These are phyloP conservation scores for Zygotorulaspora sp. DNA, from an alignment of 805 yeast genomes.

Conservation along the genomic window DNA sequence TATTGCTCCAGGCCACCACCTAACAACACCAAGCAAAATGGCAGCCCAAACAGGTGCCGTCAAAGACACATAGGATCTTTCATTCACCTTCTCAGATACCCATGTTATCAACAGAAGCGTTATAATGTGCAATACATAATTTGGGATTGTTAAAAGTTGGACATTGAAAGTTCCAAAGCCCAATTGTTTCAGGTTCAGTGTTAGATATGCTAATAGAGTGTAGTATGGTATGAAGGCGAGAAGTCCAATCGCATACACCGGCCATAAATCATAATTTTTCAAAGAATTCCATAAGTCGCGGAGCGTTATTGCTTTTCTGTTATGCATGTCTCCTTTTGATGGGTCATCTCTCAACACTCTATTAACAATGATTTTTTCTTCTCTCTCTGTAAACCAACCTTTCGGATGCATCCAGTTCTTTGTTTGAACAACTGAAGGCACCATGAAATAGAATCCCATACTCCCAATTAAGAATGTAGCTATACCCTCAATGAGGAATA, in stretches of 20 bases:
- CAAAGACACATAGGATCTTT: slow-evolving; percentile 27
- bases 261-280: slow-evolving; percentile 53
- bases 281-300: slow-evolving; percentile 40
- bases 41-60: slow-evolving; percentile 35
- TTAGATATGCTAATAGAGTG: slow-evolving; percentile 41
- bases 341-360: slow-evolving; percentile 61
- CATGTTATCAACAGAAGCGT: slow-evolving; percentile 37
- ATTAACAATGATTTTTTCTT: slow-evolving; percentile 55
- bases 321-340: slow-evolving; percentile 61
- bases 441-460: slow-evolving; percentile 46
- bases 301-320: slow-evolving; percentile 47
- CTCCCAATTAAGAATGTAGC: slow-evolving; percentile 53
- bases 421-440: slow-evolving; percentile 53
- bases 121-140: slow-evolving; percentile 39
- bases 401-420: slow-evolving; percentile 44
- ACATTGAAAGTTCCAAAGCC: slow-evolving; percentile 51
- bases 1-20: slow-evolving; percentile 42
- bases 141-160: slow-evolving; percentile 51
- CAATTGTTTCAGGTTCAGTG: slow-evolving; percentile 43
- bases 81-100: slow-evolving; percentile 35
- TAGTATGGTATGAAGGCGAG: slow-evolving; percentile 37
- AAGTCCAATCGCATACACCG: slow-evolving; percentile 48
- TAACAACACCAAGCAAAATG: slow-evolving; percentile 33
- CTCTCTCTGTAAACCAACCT: slow-evolving; percentile 51
- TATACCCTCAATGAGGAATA: slow-evolving; percentile 60